Evolutionary conservation across 176 grass and related monocot species (phyloP), one percentile per base, ranked within the genome.

Genomic region (Ananas comosus): DNA sequence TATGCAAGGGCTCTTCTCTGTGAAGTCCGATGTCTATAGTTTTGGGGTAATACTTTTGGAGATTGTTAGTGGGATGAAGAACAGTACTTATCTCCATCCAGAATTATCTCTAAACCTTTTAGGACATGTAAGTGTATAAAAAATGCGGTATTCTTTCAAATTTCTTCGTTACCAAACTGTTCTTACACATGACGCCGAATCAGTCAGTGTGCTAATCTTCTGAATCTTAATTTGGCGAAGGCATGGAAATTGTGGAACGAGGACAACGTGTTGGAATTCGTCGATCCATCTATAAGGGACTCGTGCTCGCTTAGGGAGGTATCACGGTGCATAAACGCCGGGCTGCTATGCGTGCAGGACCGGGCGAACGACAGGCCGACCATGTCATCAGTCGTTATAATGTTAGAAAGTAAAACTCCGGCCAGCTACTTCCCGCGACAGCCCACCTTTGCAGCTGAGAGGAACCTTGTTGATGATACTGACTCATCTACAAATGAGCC

Each of bases 311-410:
- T 64, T n/a, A 78, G 71, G 11, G 85, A 82, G 16, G 71, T 71
- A 14, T 12, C 65, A 53, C 77, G 80, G 6, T 85, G 81, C 88
- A 82, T 87, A 76, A 83, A 91, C 21, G 78, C 87, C 9, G 88
- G 78, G 18, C 84, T 91, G 29, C 72, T 91, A 51, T 87, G 85
- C 56, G 88, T 91, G 0, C 68, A 91, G 75, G 88, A 91, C 63
- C 71, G 75, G 51, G 78, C 85, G 11, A 73, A 72, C 53, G 17
- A 64, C 50, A 71, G 81, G 48, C 88, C 85, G 10, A 78, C 83
- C 53, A 91, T 79, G 78, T 81, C 81, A 1, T 73, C 76, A 10
- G 84, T 85, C 1, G 74, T 87, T 50, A 79, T 77, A 63, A 72
- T 87, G 51, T 42, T 91, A 33, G 82, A 86, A 59, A 87, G 80